Conservation (phyloP, 2,329 filamentous ascomycete species). For the Zasmidium cellare region DNA sequence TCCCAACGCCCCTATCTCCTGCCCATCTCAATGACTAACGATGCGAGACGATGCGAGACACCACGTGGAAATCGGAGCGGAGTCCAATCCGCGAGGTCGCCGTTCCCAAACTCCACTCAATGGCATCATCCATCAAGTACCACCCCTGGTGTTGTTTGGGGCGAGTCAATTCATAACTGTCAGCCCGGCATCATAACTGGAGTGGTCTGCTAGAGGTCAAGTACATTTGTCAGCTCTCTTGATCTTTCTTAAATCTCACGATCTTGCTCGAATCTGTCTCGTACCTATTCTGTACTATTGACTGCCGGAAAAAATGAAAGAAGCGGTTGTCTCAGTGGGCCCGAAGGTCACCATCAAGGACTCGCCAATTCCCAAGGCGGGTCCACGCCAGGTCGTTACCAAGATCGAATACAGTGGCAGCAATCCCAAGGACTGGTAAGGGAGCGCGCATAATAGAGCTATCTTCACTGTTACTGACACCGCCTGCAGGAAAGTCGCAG, state of each 20-base stretch:
- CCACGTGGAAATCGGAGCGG: background rate
- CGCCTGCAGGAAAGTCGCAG: slow-evolving; percentile 19
- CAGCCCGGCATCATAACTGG: background rate
- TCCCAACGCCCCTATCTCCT: no score
- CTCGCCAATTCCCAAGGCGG: slow-evolving; percentile 42
- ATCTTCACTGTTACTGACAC: background rate
- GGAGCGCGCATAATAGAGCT: no score
- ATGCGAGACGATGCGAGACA: background rate
- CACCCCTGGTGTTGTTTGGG: background rate
- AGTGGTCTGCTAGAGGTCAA: slow-evolving; percentile 5
- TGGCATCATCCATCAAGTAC: slow-evolving; percentile 12
- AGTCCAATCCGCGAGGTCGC: background rate
- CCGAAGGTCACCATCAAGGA: slow-evolving; percentile 40
- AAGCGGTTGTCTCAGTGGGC: slow-evolving; percentile 37
- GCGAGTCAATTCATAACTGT: slow-evolving; percentile 14
- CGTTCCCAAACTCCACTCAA: slow-evolving; percentile 5
- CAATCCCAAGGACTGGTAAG: slow-evolving; percentile 35
- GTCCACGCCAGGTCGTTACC: slow-evolving; percentile 32
- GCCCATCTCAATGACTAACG: no score
- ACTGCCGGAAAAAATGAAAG: slow-evolving; percentile 31
- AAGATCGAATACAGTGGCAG: slow-evolving; percentile 34
- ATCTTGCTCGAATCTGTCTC: no score
- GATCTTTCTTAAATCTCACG: no score
- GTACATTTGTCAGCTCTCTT: slow-evolving; percentile 16
- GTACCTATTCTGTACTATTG: background rate